Conservation (phyloP, 768 basidiomycete species). For the Boletus bicolor region DNA sequence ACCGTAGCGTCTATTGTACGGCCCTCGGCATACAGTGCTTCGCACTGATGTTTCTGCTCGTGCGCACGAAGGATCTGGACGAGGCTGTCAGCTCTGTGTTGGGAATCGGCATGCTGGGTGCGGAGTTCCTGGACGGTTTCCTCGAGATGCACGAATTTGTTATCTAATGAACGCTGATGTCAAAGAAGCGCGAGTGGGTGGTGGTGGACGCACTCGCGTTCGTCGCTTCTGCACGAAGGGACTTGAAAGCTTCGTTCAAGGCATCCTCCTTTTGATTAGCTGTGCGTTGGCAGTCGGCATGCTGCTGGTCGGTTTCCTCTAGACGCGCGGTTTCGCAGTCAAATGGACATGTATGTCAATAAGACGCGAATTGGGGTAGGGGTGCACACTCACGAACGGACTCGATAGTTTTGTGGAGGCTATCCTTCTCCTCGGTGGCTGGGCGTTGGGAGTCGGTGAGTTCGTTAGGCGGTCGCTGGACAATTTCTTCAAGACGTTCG, state of each 20-base stretch:
- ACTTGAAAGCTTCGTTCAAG: neutral
- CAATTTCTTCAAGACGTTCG: neutral
- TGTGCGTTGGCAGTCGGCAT: too few species aligned
- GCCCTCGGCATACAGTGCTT: neutral
- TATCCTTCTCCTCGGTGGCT: neutral
- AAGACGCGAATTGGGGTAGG: neutral
- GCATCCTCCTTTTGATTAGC: neutral
- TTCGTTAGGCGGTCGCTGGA: neutral
- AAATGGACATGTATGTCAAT: neutral
- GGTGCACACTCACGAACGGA: neutral
- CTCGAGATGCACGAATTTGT: neutral
- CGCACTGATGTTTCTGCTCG: slow-evolving; percentile 5
- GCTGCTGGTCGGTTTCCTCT: neutral
- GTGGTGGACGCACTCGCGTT: neutral
- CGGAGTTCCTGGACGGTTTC: neutral
- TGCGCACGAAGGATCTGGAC: neutral
- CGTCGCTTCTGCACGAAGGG: neutral
- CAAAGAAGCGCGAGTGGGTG: neutral
- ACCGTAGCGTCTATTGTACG: neutral
- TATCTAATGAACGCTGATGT: neutral
- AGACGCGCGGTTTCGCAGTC: neutral
- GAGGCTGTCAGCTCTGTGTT: neutral
- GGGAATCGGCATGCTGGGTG: neutral
- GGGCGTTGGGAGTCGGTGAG: neutral
- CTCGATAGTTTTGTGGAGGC: neutral